Conservation (phyloP, 805 yeast genomes). For the Hanseniaspora meyeri region DNA sequence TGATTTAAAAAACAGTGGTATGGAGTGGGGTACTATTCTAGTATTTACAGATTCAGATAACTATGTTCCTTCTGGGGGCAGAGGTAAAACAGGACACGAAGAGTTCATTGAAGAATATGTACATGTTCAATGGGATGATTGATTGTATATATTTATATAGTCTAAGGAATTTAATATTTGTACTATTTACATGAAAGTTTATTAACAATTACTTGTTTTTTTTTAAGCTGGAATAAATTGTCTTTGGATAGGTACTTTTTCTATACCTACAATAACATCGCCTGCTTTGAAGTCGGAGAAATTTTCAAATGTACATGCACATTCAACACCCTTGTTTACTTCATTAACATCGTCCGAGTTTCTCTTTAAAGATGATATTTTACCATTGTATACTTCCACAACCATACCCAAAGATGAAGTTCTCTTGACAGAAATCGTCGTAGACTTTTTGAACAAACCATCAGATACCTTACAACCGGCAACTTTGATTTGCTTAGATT, state of each 20-base stretch:
- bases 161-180: too few relatives aligned
- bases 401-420: constrained; percentile 29
- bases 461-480: constrained; percentile 78
- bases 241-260: constrained; percentile 44
- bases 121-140: constrained; percentile 77
- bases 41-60: constrained; percentile 69
- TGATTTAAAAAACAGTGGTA: constrained; percentile 42
- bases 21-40: constrained; percentile 95
- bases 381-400: constrained; percentile 37
- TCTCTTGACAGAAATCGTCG: constrained; percentile 45
- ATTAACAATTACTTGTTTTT: neutral
- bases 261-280: constrained; percentile 62
- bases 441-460: constrained; percentile 53
- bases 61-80: constrained; percentile 44
- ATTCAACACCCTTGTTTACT: constrained; percentile 75
- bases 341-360: constrained; percentile 67
- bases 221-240: neutral
- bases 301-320: constrained; percentile 64
- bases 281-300: constrained; percentile 65
- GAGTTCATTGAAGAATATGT: constrained; percentile 61
- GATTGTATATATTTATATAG: constrained; percentile 4
- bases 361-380: constrained; percentile 61
- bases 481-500: constrained; percentile 45
- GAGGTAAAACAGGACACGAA: constrained; percentile 47
- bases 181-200: neutral